Evolutionary conservation across 2,329 filamentous ascomycete genomes (phyloP).

Genomic region (Neopestalotiopsis sp.): DNA sequence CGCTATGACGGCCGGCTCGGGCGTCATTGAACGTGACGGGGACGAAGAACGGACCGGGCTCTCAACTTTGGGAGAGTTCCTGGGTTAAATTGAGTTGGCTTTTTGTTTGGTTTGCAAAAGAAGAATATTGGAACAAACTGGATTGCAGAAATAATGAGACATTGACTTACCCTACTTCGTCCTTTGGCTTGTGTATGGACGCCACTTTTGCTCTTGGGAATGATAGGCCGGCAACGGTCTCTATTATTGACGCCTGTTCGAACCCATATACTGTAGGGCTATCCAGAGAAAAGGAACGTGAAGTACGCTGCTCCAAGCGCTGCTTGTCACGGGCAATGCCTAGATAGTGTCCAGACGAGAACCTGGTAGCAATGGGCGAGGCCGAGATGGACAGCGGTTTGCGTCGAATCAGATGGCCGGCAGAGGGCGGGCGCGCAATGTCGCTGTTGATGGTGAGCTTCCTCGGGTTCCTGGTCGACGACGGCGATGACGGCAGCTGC

Average conservation of each 20-base stretch:
- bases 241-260: constrained; percentile 34
- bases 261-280: constrained; percentile 69
- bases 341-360: constrained; percentile 48
- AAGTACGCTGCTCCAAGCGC: constrained; percentile 58
- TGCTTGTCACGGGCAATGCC: constrained; percentile 46
- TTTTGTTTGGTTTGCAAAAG: neutral
- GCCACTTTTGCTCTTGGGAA: constrained; percentile 18
- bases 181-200: neutral
- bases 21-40: constrained; percentile 26
- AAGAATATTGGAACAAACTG: constrained; percentile 18
- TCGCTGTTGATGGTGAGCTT: constrained; percentile 35
- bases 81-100: constrained; percentile 28
- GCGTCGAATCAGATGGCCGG: constrained; percentile 54
- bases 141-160: constrained; percentile 36
- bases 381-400: constrained; percentile 66
- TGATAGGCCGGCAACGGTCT: constrained; percentile 19
- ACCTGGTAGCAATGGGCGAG: constrained; percentile 56
- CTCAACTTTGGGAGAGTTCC: constrained; percentile 30
- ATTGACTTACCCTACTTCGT: constrained; percentile 36
- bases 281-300: constrained; percentile 61
- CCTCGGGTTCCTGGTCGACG: constrained; percentile 35
- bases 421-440: constrained; percentile 26
- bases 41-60: constrained; percentile 16
- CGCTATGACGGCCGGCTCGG: constrained; percentile 30
- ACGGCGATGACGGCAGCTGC: neutral